Evolutionary conservation across 768 basidiomycete species (phyloP).

Genomic region (Agaricus sinodeliciosus): DNA sequence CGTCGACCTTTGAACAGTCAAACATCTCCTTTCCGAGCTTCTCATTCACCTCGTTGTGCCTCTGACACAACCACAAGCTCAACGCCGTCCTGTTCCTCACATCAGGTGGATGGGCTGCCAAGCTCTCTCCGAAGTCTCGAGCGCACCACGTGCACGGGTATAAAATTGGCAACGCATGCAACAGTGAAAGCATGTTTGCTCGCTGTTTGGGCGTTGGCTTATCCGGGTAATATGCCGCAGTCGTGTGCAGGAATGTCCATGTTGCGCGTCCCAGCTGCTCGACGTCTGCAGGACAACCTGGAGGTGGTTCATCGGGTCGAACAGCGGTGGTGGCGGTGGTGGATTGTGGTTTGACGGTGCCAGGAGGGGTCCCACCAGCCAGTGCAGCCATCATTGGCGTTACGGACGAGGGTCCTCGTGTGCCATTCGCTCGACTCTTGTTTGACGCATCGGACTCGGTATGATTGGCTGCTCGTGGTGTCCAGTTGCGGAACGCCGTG

Average conservation of each 20-base stretch:
- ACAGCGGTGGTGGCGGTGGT: conserved; percentile 13
- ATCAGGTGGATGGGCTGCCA: conserved; percentile 65
- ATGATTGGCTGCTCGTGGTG: conserved; percentile 32
- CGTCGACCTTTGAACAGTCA: conserved; percentile 75
- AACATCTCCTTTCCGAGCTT: conserved; percentile 80
- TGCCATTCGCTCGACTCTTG: conserved; percentile 11
- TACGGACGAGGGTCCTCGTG: conserved; percentile 8
- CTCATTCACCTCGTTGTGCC: conserved; percentile 90
- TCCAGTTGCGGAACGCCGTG: conserved; percentile 72
- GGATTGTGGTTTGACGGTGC: conserved; percentile 4
- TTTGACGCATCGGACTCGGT: conserved; percentile 19
- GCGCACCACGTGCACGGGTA: conserved; percentile 92
- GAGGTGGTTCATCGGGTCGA: conserved; percentile 34
- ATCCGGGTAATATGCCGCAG: conserved; percentile 94
- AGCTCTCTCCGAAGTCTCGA: conserved; percentile 67
- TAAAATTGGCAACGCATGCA: conserved; percentile 70
- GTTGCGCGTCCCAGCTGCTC: conserved; percentile 88
- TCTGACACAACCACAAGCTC: conserved; percentile 83
- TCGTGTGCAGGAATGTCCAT: conserved; percentile 95
- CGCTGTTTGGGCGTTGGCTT: conserved; percentile 68
- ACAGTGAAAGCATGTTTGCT: conserved; percentile 75
- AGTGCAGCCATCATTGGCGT: conserved; percentile 18
- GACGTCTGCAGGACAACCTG: conserved; percentile 84
- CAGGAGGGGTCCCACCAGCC: too few species aligned
- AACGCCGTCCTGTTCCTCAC: conserved; percentile 64